phyloP scores from a whole-genome alignment of 176 grass and related monocot species.

The Eleusine indica region DNA sequence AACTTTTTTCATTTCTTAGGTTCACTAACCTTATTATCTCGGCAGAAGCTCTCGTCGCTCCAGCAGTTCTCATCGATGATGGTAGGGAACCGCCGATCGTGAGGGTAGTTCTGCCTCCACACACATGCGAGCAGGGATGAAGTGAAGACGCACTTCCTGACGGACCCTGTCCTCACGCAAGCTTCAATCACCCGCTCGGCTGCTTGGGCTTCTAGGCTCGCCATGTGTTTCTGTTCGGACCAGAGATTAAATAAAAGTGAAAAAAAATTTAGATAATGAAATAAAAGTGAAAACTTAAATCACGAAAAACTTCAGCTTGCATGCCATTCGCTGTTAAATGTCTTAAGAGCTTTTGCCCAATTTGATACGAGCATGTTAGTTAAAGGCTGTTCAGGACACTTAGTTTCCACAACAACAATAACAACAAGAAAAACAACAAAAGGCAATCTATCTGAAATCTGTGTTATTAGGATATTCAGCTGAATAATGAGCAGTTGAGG shows the following conservation, averaged over 20 bases:
- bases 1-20: background rate
- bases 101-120: constrained; percentile 61
- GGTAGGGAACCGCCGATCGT: constrained; percentile 53
- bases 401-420: background rate
- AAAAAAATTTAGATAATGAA: background rate
- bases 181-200: constrained; percentile 88
- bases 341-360: background rate
- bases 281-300: background rate
- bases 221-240: constrained; percentile 84
- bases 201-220: constrained; percentile 69
- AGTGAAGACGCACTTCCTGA: constrained; percentile 88
- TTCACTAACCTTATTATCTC: constrained; percentile 74
- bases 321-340: background rate
- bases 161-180: constrained; percentile 78
- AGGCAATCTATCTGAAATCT: background rate
- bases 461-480: background rate
- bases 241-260: background rate
- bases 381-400: background rate
- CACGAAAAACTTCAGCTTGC: background rate
- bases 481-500: background rate
- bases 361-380: background rate
- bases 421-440: background rate
- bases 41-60: constrained; percentile 93
- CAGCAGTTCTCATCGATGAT: constrained; percentile 91
- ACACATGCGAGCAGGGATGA: constrained; percentile 86